phyloP scores from a whole-genome alignment of 2,329 filamentous ascomycete genomes.

The Macrophomina phaseolina region DNA sequence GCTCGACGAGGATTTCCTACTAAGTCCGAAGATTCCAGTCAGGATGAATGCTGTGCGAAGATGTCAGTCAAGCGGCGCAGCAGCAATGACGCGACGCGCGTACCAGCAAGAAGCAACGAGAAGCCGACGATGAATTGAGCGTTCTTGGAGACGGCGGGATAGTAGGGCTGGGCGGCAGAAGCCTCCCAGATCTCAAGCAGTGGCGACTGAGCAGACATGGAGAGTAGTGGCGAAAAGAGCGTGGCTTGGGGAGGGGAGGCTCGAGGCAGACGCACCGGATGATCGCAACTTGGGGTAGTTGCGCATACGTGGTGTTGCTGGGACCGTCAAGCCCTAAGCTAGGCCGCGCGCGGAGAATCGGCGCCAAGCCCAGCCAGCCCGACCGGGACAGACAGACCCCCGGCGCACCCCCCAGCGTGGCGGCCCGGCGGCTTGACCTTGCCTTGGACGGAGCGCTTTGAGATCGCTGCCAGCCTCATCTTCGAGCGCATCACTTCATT shows the following conservation, averaged over 20 bases:
- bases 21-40: conserved; percentile 82
- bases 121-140: conserved; percentile 85
- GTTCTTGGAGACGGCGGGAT: conserved; percentile 78
- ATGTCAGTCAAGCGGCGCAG: conserved; percentile 35
- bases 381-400: conserved; percentile 4
- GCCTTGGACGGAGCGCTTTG: conserved; percentile 16
- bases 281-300: conserved; percentile 9
- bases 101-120: conserved; percentile 71
- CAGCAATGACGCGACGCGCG: conserved; percentile 29
- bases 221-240: conserved; percentile 1
- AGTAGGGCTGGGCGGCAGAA: conserved; percentile 84
- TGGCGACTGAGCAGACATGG: conserved; percentile 52
- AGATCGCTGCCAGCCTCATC: conserved; percentile 23
- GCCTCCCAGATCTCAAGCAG: conserved; percentile 88
- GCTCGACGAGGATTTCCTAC: conserved; percentile 55
- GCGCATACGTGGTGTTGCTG: conserved; percentile 26
- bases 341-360: conserved; percentile 5
- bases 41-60: conserved; percentile 63
- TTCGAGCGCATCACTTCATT: conserved; percentile 22
- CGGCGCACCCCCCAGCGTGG: conserved; percentile 4
- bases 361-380: neutral
- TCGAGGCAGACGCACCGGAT: conserved; percentile 12
- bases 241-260: conserved; percentile 5
- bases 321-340: conserved; percentile 7
- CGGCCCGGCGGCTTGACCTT: conserved; percentile 15